Base-by-base conservation (phyloP, 2,329 filamentous ascomycete genomes). In the Cercospora zeina region DNA sequence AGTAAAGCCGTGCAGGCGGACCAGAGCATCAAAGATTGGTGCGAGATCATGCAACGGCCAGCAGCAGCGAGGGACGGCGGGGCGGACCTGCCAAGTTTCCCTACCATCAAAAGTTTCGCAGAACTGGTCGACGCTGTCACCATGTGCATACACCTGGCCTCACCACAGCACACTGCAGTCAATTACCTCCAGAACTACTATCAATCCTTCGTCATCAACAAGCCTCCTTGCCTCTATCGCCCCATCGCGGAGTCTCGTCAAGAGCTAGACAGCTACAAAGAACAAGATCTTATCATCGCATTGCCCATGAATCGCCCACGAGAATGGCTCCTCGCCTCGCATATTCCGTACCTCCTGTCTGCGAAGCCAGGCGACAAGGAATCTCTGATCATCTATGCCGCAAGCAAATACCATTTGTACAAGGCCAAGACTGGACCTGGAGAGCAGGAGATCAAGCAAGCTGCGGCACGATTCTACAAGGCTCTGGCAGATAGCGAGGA, bases 171-270 rank as follows among this genome's bases (percentile, higher is more conserved):
- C 69, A 82, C 76, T 3, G 77, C 81, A 5, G 76, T 83, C 64
- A 83, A 83, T 70, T 83, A 83, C 66, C 73, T 82, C 0, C 81
- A 83, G 64, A 77, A 79, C 63, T 83, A 80, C 70, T 83, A 83
- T 71, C 76, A 80, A 63, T 60, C 74, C 16, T 82, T 82, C 65
- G 79, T 83, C 4, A 65, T 76, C 47, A 77, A 78, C 55, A 81
- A 81, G 67, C 79, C 79, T 0, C 72, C 77, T 0, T 71, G 72
- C 24, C 71, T 81, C 1, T 79, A 74, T 66, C 58, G 62, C 3
- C 64, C 73, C 0, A 68, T 76, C 4, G 78, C 61, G 19, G 37
- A 42, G 11, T 54, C 64, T 9, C 58, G 64, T 2, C 50, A 50
- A n/a, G 61, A 63, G 31, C 64, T 65, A 9, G 62, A 65, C 33